Evolutionary conservation across 257 asterid species (phyloP).

Genomic region (Cinchona pubescens): DNA sequence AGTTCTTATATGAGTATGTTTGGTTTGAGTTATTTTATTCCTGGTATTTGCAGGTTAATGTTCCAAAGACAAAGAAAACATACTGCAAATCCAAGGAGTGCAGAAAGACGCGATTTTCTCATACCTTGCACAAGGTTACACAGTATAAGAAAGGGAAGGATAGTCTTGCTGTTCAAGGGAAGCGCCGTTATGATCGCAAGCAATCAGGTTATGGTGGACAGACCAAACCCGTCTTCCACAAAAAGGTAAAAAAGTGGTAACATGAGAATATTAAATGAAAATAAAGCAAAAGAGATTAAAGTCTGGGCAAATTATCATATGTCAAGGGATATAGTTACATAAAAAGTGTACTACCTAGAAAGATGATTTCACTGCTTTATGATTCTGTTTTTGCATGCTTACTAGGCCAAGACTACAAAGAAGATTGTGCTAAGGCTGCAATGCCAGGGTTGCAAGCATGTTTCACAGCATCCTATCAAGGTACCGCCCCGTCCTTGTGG

Average conservation of each 20-base stretch:
- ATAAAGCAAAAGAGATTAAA: no score
- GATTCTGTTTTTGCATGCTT: not conserved
- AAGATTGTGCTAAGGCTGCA: slow-evolving; percentile 74
- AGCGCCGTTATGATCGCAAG: slow-evolving; percentile 81
- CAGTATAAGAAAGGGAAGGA: slow-evolving; percentile 80
- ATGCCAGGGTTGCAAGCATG: slow-evolving; percentile 70
- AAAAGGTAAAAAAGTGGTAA: slow-evolving; percentile 46
- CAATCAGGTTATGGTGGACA: slow-evolving; percentile 91
- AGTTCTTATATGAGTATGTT: not conserved
- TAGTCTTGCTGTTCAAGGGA: slow-evolving; percentile 71
- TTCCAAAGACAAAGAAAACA: slow-evolving; percentile 77
- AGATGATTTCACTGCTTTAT: not conserved
- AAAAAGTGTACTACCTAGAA: not conserved
- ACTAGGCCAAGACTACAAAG: slow-evolving; percentile 68
- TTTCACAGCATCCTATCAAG: slow-evolving; percentile 72
- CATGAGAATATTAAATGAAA: not conserved
- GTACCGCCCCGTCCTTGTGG: not conserved
- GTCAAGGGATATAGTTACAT: not conserved
- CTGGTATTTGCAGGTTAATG: slow-evolving; percentile 51
- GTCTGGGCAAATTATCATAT: not conserved
- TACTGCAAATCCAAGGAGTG: slow-evolving; percentile 81
- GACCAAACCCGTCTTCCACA: slow-evolving; percentile 85
- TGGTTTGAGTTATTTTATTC: not conserved
- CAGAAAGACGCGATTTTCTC: no score
- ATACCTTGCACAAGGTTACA: slow-evolving; percentile 79